phyloP scores from a whole-genome alignment of 345 rosid species.

The Eutrema heterophyllum region DNA sequence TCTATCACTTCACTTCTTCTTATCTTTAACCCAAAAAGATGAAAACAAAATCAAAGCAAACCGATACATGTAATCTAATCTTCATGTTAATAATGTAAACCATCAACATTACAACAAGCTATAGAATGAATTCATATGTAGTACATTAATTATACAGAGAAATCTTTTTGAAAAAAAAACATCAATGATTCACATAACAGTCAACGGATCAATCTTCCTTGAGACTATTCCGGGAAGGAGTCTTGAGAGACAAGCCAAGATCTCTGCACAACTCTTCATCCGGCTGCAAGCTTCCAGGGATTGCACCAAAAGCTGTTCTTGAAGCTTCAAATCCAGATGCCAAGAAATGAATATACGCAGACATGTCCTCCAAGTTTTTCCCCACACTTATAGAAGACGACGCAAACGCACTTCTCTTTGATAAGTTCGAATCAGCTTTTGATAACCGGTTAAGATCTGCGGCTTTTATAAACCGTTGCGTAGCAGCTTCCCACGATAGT shows the following conservation, averaged over 20 bases:
- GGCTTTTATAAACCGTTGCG: slow-evolving; percentile 61
- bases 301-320: slow-evolving; percentile 78
- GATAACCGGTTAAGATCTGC: slow-evolving; percentile 41
- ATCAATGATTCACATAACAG: background rate
- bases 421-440: slow-evolving; percentile 18
- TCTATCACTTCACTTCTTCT: background rate
- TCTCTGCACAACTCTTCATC: slow-evolving; percentile 74
- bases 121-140: background rate
- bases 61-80: background rate
- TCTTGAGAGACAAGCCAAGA: slow-evolving; percentile 53
- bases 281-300: slow-evolving; percentile 73
- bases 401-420: slow-evolving; percentile 37
- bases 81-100: background rate
- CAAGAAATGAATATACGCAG: slow-evolving; percentile 61
- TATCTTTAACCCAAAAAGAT: background rate
- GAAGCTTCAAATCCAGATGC: slow-evolving; percentile 73
- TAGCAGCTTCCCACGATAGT: slow-evolving; percentile 92
- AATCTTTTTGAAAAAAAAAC: background rate
- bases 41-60: background rate
- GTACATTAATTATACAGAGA: background rate
- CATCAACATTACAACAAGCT: background rate
- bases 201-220: slow-evolving; percentile 14
- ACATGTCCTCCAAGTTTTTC: slow-evolving; percentile 57
- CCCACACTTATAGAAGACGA: slow-evolving; percentile 44
- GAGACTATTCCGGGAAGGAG: slow-evolving; percentile 13